Evolutionary conservation across 805 yeast genomes (phyloP).

Genomic region (Nakazawaea anatomiae): DNA sequence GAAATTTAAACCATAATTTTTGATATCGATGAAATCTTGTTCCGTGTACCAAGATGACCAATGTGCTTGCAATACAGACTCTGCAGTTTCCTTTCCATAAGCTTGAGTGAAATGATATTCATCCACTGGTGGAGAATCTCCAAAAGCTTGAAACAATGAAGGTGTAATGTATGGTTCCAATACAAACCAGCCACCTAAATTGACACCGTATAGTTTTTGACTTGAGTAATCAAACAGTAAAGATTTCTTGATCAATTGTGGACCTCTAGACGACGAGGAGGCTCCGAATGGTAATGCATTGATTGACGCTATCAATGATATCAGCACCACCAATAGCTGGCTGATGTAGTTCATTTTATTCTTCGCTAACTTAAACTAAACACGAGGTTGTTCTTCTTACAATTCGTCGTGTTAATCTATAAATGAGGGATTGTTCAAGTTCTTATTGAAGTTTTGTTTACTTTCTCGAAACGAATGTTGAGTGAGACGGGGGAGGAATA

Average conservation of each 20-base stretch:
- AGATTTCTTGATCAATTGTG: slow-evolving; percentile 18
- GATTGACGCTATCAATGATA: background rate
- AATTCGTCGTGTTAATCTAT: too few species aligned
- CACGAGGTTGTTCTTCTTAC: too few species aligned
- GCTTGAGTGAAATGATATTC: slow-evolving; percentile 48
- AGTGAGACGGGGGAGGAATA: too few species aligned
- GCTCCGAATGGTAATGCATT: background rate
- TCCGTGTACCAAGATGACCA: slow-evolving; percentile 58
- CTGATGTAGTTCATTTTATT: background rate
- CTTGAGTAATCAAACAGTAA: slow-evolving; percentile 22
- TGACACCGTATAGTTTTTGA: slow-evolving; percentile 36
- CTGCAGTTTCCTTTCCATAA: slow-evolving; percentile 44
- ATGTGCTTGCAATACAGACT: slow-evolving; percentile 37
- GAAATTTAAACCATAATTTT: slow-evolving; percentile 51
- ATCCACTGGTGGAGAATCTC: slow-evolving; percentile 44
- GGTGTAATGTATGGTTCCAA: slow-evolving; percentile 71
- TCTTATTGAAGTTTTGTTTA: too few species aligned
- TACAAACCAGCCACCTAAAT: slow-evolving; percentile 69
- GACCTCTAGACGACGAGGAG: background rate
- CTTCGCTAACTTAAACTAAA: background rate
- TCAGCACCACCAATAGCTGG: background rate
- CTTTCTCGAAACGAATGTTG: too few species aligned
- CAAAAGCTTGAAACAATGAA: slow-evolving; percentile 42
- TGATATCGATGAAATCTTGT: slow-evolving; percentile 47
- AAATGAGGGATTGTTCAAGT: too few species aligned